A percentile compares a stretch with the other conserved stretches of the same genome.
These are phyloP conservation scores for Paratinospora sagittata DNA, from an alignment of 164 flowering plant genomes.

Conservation along the genomic window DNA sequence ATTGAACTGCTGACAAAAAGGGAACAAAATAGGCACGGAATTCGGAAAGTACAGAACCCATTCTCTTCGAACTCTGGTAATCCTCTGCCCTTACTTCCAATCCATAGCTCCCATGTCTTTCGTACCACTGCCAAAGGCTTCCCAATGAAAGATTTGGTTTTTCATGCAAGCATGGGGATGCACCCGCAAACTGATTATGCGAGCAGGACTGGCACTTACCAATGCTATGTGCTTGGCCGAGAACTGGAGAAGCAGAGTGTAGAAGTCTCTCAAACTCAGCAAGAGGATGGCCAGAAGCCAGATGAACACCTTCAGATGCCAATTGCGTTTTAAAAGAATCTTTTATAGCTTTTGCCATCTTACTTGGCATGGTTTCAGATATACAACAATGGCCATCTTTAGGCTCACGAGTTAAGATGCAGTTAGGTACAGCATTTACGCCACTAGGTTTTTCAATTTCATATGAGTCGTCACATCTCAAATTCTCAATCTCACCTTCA, in stretches of 20 bases:
- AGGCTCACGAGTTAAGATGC: constrained; percentile 5
- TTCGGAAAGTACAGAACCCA: constrained; percentile 24
- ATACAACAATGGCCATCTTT: constrained; percentile 5
- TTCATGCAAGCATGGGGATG: constrained; percentile 44
- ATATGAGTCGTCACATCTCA: constrained; percentile 7
- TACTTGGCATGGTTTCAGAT: constrained; percentile 13
- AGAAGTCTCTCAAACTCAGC: constrained; percentile 66
- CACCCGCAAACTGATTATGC: constrained; percentile 14
- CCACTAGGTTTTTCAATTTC: constrained; percentile 7
- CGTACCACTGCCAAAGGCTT: constrained; percentile 76
- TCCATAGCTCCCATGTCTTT: constrained; percentile 61
- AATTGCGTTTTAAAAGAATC: constrained; percentile 38
- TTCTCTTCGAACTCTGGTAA: constrained; percentile 24
- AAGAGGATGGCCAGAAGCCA: constrained; percentile 45
- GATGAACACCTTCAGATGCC: constrained; percentile 45
- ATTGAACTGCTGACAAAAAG: constrained; percentile 68
- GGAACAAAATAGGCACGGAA: constrained; percentile 71
- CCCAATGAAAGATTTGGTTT: constrained; percentile 38
- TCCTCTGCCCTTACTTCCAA: constrained; percentile 54
- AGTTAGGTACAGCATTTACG: constrained; percentile 7
- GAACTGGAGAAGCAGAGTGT: constrained; percentile 45
- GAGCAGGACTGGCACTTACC: constrained; percentile 27
- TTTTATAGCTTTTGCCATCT: constrained; percentile 31
- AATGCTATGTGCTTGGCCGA: constrained; percentile 20
- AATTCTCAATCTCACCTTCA: constrained; percentile 10